These are phyloP conservation scores for Ephemerocybe angulata DNA, from an alignment of 768 basidiomycete species.

Conservation along the genomic window DNA sequence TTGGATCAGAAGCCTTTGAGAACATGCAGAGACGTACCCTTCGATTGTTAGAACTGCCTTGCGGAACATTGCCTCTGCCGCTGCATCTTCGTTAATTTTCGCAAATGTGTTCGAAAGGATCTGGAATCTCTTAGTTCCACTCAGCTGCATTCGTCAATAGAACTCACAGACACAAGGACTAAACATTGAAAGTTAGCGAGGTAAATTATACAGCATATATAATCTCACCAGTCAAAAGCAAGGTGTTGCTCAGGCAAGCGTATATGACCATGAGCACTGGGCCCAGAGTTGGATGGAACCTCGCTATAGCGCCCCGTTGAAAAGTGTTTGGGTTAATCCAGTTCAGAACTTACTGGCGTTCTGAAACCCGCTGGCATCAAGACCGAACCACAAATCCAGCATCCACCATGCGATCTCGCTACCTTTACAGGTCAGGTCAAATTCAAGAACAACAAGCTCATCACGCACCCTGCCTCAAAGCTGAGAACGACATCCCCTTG, in stretches of 20 bases:
- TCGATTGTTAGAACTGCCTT: constrained; percentile 93
- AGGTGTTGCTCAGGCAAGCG: constrained; percentile 88
- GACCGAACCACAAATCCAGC: constrained; percentile 90
- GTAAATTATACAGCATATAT: background rate
- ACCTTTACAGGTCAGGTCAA: background rate
- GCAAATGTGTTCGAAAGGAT: constrained; percentile 96
- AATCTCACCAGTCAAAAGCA: constrained; percentile 74
- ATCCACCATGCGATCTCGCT: constrained; percentile 89
- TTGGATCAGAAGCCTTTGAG: background rate
- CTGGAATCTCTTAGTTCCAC: constrained; percentile 32
- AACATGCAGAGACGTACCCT: constrained; percentile 49
- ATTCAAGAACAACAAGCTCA: constrained; percentile 1
- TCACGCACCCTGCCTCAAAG: constrained; percentile 28
- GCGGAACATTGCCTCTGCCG: constrained; percentile 93
- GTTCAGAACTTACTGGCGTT: constrained; percentile 56
- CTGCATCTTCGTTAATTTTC: constrained; percentile 88
- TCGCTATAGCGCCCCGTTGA: constrained; percentile 31
- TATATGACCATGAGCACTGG: constrained; percentile 89
- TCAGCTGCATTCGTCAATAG: background rate
- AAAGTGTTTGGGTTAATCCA: background rate
- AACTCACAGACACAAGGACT: constrained; percentile 77
- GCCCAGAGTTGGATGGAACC: constrained; percentile 85
- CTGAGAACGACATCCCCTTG: constrained; percentile 16
- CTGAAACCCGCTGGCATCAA: constrained; percentile 89
- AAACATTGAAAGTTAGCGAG: constrained; percentile 9